Percentiles rank a stretch among this genome's conserved stretches.
phyloP scores from a whole-genome alignment of 1,139 yeast genomes.

The Yamadazyma sp. region DNA sequence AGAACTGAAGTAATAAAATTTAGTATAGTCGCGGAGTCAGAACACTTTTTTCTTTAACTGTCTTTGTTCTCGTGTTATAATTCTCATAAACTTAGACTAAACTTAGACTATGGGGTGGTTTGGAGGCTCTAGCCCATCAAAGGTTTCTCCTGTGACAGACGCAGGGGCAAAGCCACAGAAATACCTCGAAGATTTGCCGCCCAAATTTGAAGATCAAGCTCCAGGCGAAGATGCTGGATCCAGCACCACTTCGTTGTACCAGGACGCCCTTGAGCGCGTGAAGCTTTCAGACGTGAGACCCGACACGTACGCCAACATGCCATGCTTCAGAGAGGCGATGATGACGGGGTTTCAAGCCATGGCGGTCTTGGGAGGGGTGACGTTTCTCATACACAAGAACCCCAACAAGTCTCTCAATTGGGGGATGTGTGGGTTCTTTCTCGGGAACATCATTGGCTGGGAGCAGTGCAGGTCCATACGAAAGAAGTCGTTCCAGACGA shows the following conservation, averaged over 20 bases:
- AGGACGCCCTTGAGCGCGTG: conserved; percentile 32
- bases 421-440: conserved; percentile 77
- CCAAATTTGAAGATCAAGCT: conserved; percentile 44
- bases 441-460: conserved; percentile 87
- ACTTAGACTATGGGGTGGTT: conserved; percentile 32
- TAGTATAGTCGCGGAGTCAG: no score
- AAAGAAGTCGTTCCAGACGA: conserved; percentile 59
- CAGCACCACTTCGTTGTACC: conserved; percentile 20
- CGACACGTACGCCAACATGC: conserved; percentile 60
- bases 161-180: conserved; percentile 18
- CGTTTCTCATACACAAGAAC: conserved; percentile 67
- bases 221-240: conserved; percentile 15
- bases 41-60: neutral
- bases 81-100: neutral
- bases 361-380: conserved; percentile 73
- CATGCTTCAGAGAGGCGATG: conserved; percentile 90
- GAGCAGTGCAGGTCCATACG: conserved; percentile 83
- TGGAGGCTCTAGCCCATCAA: conserved; percentile 25
- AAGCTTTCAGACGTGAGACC: conserved; percentile 55
- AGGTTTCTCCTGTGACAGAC: conserved; percentile 27
- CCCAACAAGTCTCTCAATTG: conserved; percentile 69
- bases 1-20: no score
- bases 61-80: neutral
- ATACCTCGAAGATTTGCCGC: conserved; percentile 40
- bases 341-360: conserved; percentile 84